Evolutionary conservation across 176 grass and related monocot genomes (phyloP).

Genomic region (Canna indica): DNA sequence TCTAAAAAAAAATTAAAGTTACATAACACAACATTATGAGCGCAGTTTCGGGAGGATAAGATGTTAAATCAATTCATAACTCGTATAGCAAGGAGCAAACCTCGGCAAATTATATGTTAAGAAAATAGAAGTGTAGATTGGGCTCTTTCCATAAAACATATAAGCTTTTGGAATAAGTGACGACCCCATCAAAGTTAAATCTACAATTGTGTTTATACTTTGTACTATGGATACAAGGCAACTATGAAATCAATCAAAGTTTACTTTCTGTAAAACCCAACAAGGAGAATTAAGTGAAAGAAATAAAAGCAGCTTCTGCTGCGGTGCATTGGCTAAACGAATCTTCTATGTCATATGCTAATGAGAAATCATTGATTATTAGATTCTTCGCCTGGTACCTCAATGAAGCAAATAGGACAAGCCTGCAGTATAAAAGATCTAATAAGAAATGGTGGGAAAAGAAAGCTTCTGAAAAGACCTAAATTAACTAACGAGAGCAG

Average conservation of each 20-base stretch:
- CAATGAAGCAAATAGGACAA: constrained; percentile 86
- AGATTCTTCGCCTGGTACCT: constrained; percentile 47
- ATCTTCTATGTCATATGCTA: not conserved
- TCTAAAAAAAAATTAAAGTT: no score
- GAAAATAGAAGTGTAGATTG: no score
- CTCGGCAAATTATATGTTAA: no score
- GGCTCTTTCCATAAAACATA: no score
- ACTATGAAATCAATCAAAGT: not conserved
- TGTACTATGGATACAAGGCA: not conserved
- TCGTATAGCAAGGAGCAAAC: no score
- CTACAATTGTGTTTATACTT: not conserved
- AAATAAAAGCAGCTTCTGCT: not conserved
- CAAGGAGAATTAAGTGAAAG: not conserved
- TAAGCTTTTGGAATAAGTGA: no score
- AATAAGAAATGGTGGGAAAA: not conserved
- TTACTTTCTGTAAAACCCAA: not conserved
- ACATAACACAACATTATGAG: no score
- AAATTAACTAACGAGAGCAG: not conserved
- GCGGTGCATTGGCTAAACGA: not conserved
- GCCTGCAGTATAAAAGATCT: constrained; percentile 43
- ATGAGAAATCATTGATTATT: constrained; percentile 47
- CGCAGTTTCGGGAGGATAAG: no score
- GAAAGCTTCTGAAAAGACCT: no score
- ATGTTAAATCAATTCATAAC: no score
- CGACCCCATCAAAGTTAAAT: no score